Evolutionary conservation across 2,329 filamentous ascomycete genomes (phyloP), one percentile per base, ranked within the genome.

Genomic region (Penicillium crustosum): DNA sequence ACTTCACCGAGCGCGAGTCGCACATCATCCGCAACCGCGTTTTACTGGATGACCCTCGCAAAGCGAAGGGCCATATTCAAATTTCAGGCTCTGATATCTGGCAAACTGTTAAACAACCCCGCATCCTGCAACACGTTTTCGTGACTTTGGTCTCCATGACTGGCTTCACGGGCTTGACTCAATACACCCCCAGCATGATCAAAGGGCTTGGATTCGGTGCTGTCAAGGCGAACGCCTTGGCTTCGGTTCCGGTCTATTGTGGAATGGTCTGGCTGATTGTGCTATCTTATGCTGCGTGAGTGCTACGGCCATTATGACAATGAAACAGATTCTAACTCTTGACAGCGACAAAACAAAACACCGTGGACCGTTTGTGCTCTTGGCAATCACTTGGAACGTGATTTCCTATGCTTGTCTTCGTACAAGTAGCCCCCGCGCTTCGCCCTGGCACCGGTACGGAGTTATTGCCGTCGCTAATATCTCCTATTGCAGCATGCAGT

Each of bases 131-230:
- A 6, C 83, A 85, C 50, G 75, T 82, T 6, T 58, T 81, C 19
- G 79, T 85, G 58, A 82, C 82, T 1, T 56, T 74, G 8, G 66
- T 36, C 61, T 82, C 31, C 60, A 73, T 69, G 82, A 81, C 69
- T 77, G 82, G 62, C 70, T 80, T 13, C 78, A 81, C 19, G 75
- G 82, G 63, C 63, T 77, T 68, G 76, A 77, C 81, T 53, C 81
- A 82, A 4, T 84, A 86, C 59, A 78, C 81, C 0, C 83, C 83
- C 0, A 79, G 79, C 6, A 80, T 86, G 47, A 81, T 86, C 56
- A 78, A 73, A 49, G 77, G 75, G 12, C 80, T 85, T 47, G 83
- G 83, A 0, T 86, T 83, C 60, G 70, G 67, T 4, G 66, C 70
- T 0, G 75, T 85, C 3, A 72, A 68, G 0, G 78, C 78, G 47